Evolutionary conservation across 768 basidiomycete genomes (phyloP), one percentile per base, ranked within the genome.

Genomic region (Phanerodontia chrysosporium): DNA sequence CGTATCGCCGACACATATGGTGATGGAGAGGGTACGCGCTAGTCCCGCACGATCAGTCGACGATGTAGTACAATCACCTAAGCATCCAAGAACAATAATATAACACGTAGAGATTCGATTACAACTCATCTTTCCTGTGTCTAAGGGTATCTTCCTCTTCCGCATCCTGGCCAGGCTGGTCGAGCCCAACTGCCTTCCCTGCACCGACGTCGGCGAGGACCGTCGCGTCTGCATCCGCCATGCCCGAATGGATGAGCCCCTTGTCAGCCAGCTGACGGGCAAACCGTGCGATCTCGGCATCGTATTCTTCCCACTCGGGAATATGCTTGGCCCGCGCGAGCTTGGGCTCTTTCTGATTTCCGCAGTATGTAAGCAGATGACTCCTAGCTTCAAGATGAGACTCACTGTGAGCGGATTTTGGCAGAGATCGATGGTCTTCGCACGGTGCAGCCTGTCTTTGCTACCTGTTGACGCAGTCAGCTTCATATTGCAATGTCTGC

Each of bases 301-400:
- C 96, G 68, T 98, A 98, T 51, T 83, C 83, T 62, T 96, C 94
- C 97, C 97, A 99, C 69, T 98, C 97, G 0, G 97, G 96, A 54
- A 98, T 97, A 66, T 94, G 86, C 36, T 95, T 84, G 3, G 97
- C 97, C 24, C 97, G 85, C 3, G 87, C 83, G 5, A 98, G 80
- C 71, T 98, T 99, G 5, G 95, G 95, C 69, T 98, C 97, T 86
- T 98, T 97, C 91, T 97, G 76, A 24, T n/a, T 12, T 10, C 16
- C n/a, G n/a, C n/a, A n/a, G n/a, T n/a, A n/a, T n/a, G n/a, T n/a
- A n/a, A n/a, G n/a, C n/a, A n/a, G n/a, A n/a, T n/a, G n/a, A n/a
- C n/a, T n/a, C n/a, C n/a, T n/a, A n/a, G n/a, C n/a, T n/a, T n/a
- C n/a, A n/a, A n/a, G n/a, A n/a, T n/a, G n/a, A n/a, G n/a, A 77